phyloP scores from a whole-genome alignment of 1,284 basidiomycete genomes.

The Salmacisia buchloeana region DNA sequence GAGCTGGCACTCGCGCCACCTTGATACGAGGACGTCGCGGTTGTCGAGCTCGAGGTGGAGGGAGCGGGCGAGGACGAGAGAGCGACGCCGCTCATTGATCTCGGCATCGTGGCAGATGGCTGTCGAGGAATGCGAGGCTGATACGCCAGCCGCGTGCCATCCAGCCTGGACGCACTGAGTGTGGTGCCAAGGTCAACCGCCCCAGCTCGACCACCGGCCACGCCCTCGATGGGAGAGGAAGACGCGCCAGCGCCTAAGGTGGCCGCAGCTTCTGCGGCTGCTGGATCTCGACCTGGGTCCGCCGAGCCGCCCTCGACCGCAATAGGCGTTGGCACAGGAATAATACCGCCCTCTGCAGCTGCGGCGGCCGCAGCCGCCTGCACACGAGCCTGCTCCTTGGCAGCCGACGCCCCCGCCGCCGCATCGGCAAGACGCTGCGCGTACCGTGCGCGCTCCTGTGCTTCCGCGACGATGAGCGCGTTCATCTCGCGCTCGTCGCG shows the following conservation, averaged over 20 bases:
- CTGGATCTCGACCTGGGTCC: not conserved
- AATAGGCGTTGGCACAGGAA: not conserved
- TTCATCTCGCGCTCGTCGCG: constrained; percentile 16
- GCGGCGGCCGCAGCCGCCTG: not conserved
- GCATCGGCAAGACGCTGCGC: constrained; percentile 1
- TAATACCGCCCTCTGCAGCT: not conserved
- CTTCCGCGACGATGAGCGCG: constrained; percentile 9
- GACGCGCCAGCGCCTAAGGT: not conserved
- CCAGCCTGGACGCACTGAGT: not conserved
- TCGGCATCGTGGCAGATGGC: not conserved
- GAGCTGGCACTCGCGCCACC: not conserved
- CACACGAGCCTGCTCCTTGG: no score
- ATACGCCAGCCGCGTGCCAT: constrained; percentile 1
- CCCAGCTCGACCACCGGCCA: not conserved
- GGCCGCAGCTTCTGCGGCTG: not conserved
- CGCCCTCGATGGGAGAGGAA: not conserved
- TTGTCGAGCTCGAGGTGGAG: no score
- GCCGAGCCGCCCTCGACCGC: not conserved
- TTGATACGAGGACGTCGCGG: no score
- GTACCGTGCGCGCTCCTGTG: constrained; percentile 10
- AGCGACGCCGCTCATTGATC: not conserved
- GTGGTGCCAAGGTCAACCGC: not conserved
- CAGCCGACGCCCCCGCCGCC: constrained; percentile 1
- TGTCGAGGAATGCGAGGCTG: not conserved
- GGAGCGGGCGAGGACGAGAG: not conserved